phyloP scores from a whole-genome alignment of 176 grass and related monocot genomes.

The Echinochloa phyllopogon region DNA sequence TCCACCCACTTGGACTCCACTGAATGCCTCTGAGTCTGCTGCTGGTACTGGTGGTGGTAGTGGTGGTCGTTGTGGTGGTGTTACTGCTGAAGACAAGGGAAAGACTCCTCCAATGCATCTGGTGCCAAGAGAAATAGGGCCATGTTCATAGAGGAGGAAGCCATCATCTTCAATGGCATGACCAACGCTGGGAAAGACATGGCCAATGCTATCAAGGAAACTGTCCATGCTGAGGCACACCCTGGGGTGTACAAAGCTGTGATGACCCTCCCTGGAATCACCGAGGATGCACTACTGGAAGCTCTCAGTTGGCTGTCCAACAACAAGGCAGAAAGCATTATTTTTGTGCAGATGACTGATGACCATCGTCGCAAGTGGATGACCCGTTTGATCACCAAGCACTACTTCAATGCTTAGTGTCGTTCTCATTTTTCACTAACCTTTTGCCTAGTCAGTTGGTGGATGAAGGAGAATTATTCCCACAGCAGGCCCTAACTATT shows the following conservation, averaged over 20 bases:
- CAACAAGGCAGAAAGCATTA: neutral
- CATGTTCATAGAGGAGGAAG: too few species aligned
- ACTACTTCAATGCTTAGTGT: neutral
- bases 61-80: too few species aligned
- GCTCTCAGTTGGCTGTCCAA: neutral
- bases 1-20: too few species aligned
- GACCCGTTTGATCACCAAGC: neutral
- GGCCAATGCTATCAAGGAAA: too few species aligned
- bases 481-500: neutral
- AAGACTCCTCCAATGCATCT: neutral
- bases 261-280: neutral
- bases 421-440: neutral
- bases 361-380: neutral
- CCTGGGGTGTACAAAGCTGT: neutral
- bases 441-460: neutral
- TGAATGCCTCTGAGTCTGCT: too few species aligned
- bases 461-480: neutral
- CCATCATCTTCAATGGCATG: too few species aligned
- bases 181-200: neutral
- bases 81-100: neutral
- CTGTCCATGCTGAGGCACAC: too few species aligned
- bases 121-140: neutral
- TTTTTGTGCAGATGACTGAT: neutral
- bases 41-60: too few species aligned
- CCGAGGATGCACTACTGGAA: neutral